Base-by-base conservation (phyloP, 202 grass and related monocot species). In the Sporobolus alterniflorus region DNA sequence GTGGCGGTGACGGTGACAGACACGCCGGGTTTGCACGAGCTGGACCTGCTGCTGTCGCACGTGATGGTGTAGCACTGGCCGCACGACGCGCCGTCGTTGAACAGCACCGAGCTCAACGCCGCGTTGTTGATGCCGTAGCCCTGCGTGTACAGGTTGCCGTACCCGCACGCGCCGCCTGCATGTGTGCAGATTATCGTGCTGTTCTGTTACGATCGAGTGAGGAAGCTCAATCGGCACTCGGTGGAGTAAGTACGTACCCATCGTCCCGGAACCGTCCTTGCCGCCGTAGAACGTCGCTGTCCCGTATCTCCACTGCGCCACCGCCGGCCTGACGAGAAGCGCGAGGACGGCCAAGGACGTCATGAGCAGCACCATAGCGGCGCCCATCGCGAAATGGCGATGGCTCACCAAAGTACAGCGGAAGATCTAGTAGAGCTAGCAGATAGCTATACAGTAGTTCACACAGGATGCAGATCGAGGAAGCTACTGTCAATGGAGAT, bases 51-150 rank as follows among this genome's bases (percentile, higher is more conserved):
- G 29, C n/a, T 51, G 74, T 85, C 69, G 33, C 90, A 92, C 21
- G 22, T 86, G 83, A 92, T 76, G 69, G 78, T 73, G 82, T 91
- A 96, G 84, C 93, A 96, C 74, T 91, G 72, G 21, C 93, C 88
- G 41, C 88, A 93, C 12, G 90, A 84, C 62, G 88, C 88, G 59
- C 91, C 94, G 44, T 76, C 44, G 43, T 93, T 91, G 88, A 96
- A 93, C 72, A 96, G 77, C 81, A 43, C 88, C 71, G 81, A 51
- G 90, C 90, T 95, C 65, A 95, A 82, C 62, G 93, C 93, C 1
- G 93, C 83, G 65, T 86, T 95, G 29, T 75, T 40, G 43, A 95
- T 59, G 11, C 93, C 90, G 24, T 95, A 95, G 3, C 90, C 93
- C 4, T 77, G 42, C n/a, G 47, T 56, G 57, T 89, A 86, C 26